These are phyloP conservation scores for Candida frijolesensis DNA, from an alignment of 1,139 yeast genomes.

Conservation along the genomic window DNA sequence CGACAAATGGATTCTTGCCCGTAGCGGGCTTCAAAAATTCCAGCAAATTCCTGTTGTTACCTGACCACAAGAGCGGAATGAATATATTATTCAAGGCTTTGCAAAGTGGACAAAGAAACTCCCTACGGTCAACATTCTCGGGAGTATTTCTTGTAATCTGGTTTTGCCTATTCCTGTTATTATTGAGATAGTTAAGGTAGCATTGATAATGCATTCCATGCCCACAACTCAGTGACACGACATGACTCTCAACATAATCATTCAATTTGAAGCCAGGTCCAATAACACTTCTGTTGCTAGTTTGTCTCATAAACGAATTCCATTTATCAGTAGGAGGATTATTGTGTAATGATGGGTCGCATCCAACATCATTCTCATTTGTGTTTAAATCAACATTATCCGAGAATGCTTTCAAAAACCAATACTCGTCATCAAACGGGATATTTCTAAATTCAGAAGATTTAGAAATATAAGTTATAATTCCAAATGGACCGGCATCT, in stretches of 20 bases:
- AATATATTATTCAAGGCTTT: conserved; percentile 84
- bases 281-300: conserved; percentile 46
- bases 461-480: conserved; percentile 60
- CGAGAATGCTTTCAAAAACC: conserved; percentile 68
- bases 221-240: conserved; percentile 82
- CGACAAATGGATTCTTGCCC: conserved; percentile 13
- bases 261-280: conserved; percentile 72
- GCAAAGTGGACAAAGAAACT: conserved; percentile 89
- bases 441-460: conserved; percentile 64
- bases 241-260: conserved; percentile 42
- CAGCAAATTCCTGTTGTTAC: conserved; percentile 37
- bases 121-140: conserved; percentile 68
- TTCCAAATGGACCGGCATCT: conserved; percentile 74
- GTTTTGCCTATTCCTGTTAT: conserved; percentile 56
- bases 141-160: conserved; percentile 85
- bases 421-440: conserved; percentile 64
- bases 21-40: conserved; percentile 20
- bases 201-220: conserved; percentile 92
- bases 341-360: conserved; percentile 10
- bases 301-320: conserved; percentile 36
- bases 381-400: conserved; percentile 55
- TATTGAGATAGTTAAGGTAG: conserved; percentile 61
- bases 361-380: conserved; percentile 24
- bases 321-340: conserved; percentile 33
- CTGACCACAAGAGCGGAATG: conserved; percentile 65